Percentiles rank a stretch among this genome's conserved stretches.
These are phyloP conservation scores for Candida corydali DNA, from an alignment of 805 yeast genomes.

Conservation along the genomic window DNA sequence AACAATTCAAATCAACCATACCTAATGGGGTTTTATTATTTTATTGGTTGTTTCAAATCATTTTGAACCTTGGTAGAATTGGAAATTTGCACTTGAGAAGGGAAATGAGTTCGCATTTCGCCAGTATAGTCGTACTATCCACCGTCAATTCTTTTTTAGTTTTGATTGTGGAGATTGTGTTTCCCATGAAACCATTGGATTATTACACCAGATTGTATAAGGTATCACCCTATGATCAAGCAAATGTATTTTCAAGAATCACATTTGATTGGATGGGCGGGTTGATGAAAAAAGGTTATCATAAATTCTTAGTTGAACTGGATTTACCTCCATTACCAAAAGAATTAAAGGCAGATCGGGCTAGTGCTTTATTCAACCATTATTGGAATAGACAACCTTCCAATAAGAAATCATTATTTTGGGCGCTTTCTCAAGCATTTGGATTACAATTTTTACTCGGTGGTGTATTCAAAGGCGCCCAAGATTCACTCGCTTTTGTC, in stretches of 20 bases:
- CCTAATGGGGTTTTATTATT: slow-evolving; percentile 67
- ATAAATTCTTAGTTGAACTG: slow-evolving; percentile 46
- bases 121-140: slow-evolving; percentile 25
- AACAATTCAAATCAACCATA: slow-evolving; percentile 60
- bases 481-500: slow-evolving; percentile 64
- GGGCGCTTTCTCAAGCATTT: slow-evolving; percentile 66
- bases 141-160: slow-evolving; percentile 38
- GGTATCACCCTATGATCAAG: slow-evolving; percentile 46
- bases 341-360: slow-evolving; percentile 51
- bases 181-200: slow-evolving; percentile 29
- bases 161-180: slow-evolving; percentile 39
- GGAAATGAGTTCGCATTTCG: slow-evolving; percentile 15
- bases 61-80: slow-evolving; percentile 46
- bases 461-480: slow-evolving; percentile 65
- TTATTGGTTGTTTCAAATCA: slow-evolving; percentile 64
- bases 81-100: slow-evolving; percentile 38
- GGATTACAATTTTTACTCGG: slow-evolving; percentile 70
- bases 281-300: slow-evolving; percentile 74
- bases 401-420: slow-evolving; percentile 47
- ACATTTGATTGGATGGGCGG: slow-evolving; percentile 91
- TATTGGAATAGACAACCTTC: slow-evolving; percentile 58
- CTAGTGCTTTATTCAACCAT: slow-evolving; percentile 46
- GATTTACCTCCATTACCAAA: slow-evolving; percentile 82
- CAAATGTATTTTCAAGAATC: slow-evolving; percentile 69
- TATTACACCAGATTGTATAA: slow-evolving; percentile 11